These are phyloP conservation scores for Oryza coarctata DNA, from an alignment of 176 grass and related monocot genomes.

Conservation along the genomic window DNA sequence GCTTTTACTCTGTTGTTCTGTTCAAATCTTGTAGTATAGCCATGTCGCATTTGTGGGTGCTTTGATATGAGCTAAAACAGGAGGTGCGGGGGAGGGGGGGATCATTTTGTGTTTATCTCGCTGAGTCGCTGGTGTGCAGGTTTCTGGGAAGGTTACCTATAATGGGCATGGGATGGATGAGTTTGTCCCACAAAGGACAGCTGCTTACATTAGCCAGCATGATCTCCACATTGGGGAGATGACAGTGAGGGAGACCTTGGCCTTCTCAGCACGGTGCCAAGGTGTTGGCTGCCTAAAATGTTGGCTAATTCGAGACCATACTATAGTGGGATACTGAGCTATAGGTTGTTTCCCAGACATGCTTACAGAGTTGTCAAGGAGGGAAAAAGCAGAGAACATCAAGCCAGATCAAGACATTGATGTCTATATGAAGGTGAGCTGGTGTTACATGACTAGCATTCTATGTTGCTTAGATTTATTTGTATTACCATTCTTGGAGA, in stretches of 20 bases:
- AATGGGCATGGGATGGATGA: conserved; percentile 82
- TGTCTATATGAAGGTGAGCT: background rate
- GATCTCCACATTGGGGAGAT: conserved; percentile 92
- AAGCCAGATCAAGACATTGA: background rate
- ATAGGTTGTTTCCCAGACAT: conserved; percentile 40
- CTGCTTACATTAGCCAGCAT: conserved; percentile 87
- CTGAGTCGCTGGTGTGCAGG: background rate
- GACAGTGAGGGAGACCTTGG: conserved; percentile 88
- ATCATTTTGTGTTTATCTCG: too few relatives aligned
- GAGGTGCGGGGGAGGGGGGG: too few relatives aligned
- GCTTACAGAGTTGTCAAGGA: background rate
- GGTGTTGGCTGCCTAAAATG: conserved; percentile 52
- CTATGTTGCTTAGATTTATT: background rate
- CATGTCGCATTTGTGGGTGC: background rate
- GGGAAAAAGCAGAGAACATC: background rate
- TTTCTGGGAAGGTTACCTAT: conserved; percentile 71
- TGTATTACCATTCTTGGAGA: background rate
- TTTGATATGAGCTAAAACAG: background rate
- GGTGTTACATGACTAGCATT: background rate
- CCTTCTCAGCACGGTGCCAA: conserved; percentile 78
- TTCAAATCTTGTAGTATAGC: background rate
- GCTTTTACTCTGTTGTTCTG: background rate
- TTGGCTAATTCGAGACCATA: background rate
- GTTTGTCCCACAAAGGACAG: conserved; percentile 78
- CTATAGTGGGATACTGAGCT: conserved; percentile 10